These are phyloP conservation scores for Eucalyptus dawsonii DNA, from an alignment of 345 rosid genomes.

Conservation along the genomic window DNA sequence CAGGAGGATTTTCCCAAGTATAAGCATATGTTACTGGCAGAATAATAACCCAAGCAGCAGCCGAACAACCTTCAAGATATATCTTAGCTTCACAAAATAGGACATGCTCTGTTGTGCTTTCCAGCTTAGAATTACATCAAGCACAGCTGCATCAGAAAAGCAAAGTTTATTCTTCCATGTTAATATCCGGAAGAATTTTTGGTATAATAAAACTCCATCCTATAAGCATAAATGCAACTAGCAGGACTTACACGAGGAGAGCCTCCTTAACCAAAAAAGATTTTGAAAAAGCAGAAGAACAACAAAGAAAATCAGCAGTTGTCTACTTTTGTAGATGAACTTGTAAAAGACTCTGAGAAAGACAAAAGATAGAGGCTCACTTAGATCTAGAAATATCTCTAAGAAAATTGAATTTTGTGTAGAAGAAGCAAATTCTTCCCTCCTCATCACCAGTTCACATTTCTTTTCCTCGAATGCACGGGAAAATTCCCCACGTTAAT, in stretches of 20 bases:
- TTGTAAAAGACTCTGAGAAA: background rate
- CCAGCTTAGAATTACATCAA: conserved; percentile 88
- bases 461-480: background rate
- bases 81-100: conserved; percentile 85
- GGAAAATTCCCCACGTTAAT: background rate
- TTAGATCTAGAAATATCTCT: background rate
- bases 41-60: conserved; percentile 92
- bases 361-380: background rate
- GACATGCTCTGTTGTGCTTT: conserved; percentile 89
- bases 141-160: conserved; percentile 56
- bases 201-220: background rate
- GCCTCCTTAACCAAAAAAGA: background rate
- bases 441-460: background rate
- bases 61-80: conserved; percentile 80
- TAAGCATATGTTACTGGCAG: conserved; percentile 94
- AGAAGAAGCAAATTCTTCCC: background rate
- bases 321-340: background rate
- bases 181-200: background rate
- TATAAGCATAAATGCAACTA: background rate
- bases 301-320: background rate
- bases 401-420: background rate
- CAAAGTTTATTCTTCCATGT: background rate
- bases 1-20: conserved; percentile 79
- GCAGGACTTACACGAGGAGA: background rate
- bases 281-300: background rate